A percentile compares a stretch with the other conserved stretches of the same genome.
Conservation (phyloP, 2,329 filamentous ascomycete species). For the Blastomyces parvus region DNA sequence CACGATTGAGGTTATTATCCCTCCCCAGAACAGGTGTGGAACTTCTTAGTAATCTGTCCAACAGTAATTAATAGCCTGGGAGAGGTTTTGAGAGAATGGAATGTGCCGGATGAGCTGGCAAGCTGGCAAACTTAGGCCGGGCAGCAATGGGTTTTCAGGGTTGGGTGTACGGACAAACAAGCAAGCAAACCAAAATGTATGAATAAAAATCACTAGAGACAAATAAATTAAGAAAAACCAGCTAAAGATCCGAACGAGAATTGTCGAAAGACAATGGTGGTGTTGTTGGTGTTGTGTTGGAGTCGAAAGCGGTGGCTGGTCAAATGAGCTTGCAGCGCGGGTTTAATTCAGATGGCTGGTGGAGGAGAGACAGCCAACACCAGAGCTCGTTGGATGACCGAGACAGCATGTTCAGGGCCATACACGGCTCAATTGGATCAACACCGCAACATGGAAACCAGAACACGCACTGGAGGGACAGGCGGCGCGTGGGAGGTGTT, state of each 20-base stretch:
- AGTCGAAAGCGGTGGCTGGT: constrained; percentile 18
- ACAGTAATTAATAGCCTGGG: neutral
- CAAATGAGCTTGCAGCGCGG: constrained; percentile 14
- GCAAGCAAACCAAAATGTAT: constrained; percentile 3
- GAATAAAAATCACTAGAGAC: constrained; percentile 1
- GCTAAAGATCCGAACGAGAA: constrained; percentile 11
- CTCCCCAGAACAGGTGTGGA: neutral
- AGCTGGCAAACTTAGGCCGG: neutral
- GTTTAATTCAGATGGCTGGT: constrained; percentile 36
- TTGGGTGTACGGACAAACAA: neutral
- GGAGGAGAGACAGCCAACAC: constrained; percentile 17
- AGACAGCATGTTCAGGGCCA: constrained; percentile 7
- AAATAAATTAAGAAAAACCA: constrained; percentile 6
- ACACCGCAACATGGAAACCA: neutral
- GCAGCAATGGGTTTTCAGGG: neutral
- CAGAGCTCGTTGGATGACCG: constrained; percentile 11
- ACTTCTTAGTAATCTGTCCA: constrained; percentile 4
- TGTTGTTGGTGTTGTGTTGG: constrained; percentile 6
- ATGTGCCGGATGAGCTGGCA: constrained; percentile 1
- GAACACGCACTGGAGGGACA: neutral
- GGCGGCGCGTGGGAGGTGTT: neutral
- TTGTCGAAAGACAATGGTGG: constrained; percentile 8
- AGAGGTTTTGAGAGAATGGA: neutral
- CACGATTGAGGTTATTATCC: constrained; percentile 6
- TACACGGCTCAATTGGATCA: constrained; percentile 7